These are phyloP conservation scores for Coemansia umbellata DNA, from an alignment of 192 early-diverging fungal genomes.

Conservation along the genomic window DNA sequence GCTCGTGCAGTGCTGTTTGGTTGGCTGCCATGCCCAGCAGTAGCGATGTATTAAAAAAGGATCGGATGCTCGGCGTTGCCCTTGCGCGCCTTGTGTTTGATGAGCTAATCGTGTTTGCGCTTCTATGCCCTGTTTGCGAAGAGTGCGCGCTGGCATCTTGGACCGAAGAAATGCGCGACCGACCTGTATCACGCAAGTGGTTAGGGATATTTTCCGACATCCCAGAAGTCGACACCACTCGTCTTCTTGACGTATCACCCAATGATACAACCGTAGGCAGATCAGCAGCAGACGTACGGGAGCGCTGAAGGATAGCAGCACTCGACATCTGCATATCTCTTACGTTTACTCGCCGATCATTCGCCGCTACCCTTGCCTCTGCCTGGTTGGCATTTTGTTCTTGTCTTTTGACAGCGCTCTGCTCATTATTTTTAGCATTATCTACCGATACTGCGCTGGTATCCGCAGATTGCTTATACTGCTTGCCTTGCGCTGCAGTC, in stretches of 20 bases:
- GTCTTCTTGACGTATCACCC: neutral
- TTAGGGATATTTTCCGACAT: neutral
- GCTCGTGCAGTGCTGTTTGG: neutral
- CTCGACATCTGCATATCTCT: neutral
- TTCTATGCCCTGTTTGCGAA: slow-evolving; percentile 7
- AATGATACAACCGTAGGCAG: neutral
- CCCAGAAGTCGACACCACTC: neutral
- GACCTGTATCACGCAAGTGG: neutral
- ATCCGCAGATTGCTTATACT: slow-evolving; percentile 1
- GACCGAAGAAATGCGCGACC: neutral
- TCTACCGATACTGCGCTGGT: too few relatives aligned
- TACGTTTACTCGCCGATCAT: neutral
- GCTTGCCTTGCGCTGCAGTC: too few relatives aligned
- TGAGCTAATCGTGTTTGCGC: slow-evolving; percentile 11
- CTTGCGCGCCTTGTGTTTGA: neutral
- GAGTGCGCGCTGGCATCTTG: neutral
- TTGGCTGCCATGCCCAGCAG: slow-evolving; percentile 5
- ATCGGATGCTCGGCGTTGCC: slow-evolving; percentile 33
- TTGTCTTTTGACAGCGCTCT: too few relatives aligned
- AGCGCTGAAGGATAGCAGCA: neutral
- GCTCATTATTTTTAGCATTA: too few relatives aligned
- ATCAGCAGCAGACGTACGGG: neutral
- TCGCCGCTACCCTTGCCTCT: neutral
- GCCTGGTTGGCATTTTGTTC: too few relatives aligned
- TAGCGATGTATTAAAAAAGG: slow-evolving; percentile 20